Percentiles rank a stretch among this genome's conserved stretches.
Evolutionary conservation across 129 eudicot genomes (phyloP).

Genomic region (Solidago caesia): DNA sequence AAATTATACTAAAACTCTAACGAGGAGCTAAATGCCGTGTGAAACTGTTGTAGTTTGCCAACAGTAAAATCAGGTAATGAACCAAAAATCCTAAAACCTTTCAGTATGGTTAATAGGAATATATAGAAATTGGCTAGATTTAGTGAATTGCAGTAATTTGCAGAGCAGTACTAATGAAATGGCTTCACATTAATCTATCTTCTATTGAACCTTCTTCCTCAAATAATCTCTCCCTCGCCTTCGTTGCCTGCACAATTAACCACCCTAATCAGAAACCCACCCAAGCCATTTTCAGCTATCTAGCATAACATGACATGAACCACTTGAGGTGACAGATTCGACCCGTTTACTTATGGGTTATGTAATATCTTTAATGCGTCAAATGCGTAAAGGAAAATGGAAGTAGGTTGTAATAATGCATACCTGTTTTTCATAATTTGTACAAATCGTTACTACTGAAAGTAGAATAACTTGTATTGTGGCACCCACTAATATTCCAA

Average conservation of each 20-base stretch:
- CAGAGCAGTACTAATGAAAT: neutral
- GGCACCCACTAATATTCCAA: slow-evolving; percentile 14
- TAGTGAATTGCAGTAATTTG: neutral
- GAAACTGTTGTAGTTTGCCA: neutral
- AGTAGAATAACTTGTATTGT: slow-evolving; percentile 9
- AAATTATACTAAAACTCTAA: neutral
- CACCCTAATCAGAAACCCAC: neutral
- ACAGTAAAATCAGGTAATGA: neutral
- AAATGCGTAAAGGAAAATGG: neutral
- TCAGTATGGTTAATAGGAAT: neutral
- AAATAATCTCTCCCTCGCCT: slow-evolving; percentile 16
- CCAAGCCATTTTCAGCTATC: neutral
- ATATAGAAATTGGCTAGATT: slow-evolving; percentile 1
- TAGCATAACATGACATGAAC: neutral
- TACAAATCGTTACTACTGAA: slow-evolving; percentile 4
- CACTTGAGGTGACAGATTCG: neutral
- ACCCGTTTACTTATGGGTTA: slow-evolving; percentile 1
- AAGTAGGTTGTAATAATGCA: neutral
- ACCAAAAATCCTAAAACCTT: neutral
- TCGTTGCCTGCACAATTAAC: slow-evolving; percentile 13
- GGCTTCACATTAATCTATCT: slow-evolving; percentile 8
- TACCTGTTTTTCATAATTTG: slow-evolving; percentile 21
- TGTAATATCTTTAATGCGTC: neutral
- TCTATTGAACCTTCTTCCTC: slow-evolving; percentile 18
- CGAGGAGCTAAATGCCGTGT: neutral